Evolutionary conservation across 805 yeast species (phyloP).

Genomic region (Wickerhamomyces alni): DNA sequence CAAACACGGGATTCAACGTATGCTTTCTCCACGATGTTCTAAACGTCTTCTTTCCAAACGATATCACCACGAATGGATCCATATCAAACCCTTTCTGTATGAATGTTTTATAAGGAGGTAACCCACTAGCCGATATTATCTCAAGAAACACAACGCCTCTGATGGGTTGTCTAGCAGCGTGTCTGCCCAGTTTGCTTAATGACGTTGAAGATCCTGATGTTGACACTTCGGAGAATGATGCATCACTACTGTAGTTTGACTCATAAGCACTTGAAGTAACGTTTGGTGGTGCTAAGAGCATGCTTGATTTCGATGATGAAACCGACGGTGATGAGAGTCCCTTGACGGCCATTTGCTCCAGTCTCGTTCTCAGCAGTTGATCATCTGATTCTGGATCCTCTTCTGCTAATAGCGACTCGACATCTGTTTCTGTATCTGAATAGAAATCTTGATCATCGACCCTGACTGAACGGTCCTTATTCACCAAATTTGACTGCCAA

Average conservation of each 20-base stretch:
- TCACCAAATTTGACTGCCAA: constrained; percentile 12
- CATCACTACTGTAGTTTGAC: constrained; percentile 6
- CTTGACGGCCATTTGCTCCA: neutral
- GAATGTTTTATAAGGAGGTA: constrained; percentile 68
- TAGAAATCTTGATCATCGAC: constrained; percentile 22
- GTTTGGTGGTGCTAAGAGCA: neutral
- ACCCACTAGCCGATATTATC: constrained; percentile 61
- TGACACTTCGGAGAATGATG: constrained; percentile 1
- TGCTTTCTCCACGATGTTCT: constrained; percentile 83
- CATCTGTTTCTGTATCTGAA: constrained; percentile 22
- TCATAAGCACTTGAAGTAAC: constrained; percentile 1
- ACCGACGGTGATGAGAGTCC: neutral
- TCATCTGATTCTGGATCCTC: neutral
- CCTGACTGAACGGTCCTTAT: constrained; percentile 2
- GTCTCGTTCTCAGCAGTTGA: too few species aligned
- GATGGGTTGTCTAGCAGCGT: neutral
- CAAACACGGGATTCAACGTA: constrained; percentile 73
- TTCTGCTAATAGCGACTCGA: constrained; percentile 17
- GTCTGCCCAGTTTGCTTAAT: neutral
- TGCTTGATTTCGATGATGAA: neutral
- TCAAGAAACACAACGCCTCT: constrained; percentile 76
- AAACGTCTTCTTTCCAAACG: constrained; percentile 84
- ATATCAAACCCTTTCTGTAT: constrained; percentile 79
- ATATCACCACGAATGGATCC: constrained; percentile 93
- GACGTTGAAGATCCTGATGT: neutral